Conservation (phyloP, 2,329 filamentous ascomycete genomes). For the Stagonosporopsis chrysanthemi region DNA sequence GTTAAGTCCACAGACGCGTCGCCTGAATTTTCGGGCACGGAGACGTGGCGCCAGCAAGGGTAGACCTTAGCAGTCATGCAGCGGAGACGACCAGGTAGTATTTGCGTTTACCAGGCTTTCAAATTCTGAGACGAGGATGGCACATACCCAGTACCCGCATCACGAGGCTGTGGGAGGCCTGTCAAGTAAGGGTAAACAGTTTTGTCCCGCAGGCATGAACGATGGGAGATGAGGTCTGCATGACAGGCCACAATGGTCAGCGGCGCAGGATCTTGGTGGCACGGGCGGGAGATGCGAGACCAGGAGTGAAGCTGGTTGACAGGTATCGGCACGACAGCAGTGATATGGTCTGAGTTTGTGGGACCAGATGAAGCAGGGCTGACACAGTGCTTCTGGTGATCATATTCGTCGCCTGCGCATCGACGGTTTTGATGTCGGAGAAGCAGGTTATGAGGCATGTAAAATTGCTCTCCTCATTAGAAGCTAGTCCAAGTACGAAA, state of each 20-base stretch:
- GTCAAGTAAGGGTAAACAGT: not conserved
- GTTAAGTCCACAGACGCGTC: conserved; percentile 9
- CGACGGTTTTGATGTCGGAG: not conserved
- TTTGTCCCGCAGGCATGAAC: conserved; percentile 16
- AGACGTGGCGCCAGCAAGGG: conserved; percentile 2
- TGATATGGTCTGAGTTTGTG: conserved; percentile 9
- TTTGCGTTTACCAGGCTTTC: conserved; percentile 3
- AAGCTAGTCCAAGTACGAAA: not conserved
- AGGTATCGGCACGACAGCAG: conserved; percentile 6
- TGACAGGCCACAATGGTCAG: conserved; percentile 7
- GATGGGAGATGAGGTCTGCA: conserved; percentile 22
- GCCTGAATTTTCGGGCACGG: conserved; percentile 13
- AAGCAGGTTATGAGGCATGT: not conserved
- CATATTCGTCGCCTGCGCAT: conserved; percentile 7
- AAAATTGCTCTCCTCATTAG: conserved; percentile 1
- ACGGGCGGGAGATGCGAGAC: conserved; percentile 20
- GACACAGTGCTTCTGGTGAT: conserved; percentile 12
- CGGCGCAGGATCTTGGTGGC: conserved; percentile 7
- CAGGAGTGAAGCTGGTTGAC: conserved; percentile 9
- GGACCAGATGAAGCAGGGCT: conserved; percentile 5
- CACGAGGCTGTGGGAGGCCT: conserved; percentile 10
- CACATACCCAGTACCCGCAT: conserved; percentile 4
- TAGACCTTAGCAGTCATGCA: conserved; percentile 15
- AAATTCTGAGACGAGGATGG: conserved; percentile 17
- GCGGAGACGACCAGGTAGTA: conserved; percentile 4